Evolutionary conservation across 768 basidiomycete genomes (phyloP).

Genomic region (Boletus vinaceobasis): DNA sequence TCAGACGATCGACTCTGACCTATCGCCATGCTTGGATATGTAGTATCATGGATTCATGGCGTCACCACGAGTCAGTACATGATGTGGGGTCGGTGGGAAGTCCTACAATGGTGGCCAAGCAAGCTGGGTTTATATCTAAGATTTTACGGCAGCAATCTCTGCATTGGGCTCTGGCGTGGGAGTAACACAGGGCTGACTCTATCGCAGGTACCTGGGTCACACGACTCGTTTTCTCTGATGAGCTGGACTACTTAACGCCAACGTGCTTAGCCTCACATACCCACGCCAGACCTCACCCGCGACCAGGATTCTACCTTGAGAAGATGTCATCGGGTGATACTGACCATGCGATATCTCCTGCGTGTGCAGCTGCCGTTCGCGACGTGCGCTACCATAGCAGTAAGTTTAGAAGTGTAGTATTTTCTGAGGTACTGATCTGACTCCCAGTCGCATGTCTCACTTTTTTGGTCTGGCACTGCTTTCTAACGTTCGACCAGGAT

Average conservation of each 20-base stretch:
- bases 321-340: not conserved
- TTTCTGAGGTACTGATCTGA: not conserved
- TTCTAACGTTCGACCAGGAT: conserved; percentile 19
- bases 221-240: not conserved
- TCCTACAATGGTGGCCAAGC: not conserved
- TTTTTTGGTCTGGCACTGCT: conserved; percentile 10
- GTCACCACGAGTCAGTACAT: not conserved
- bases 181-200: not conserved
- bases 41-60: not conserved
- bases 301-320: not conserved
- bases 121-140: not conserved
- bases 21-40: not conserved
- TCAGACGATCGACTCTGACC: not conserved
- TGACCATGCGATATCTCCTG: not conserved
- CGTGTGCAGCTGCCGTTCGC: not conserved
- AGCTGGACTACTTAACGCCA: too few relatives aligned
- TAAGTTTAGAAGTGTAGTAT: not conserved
- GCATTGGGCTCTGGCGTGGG: not conserved
- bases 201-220: not conserved
- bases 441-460: conserved; percentile 11
- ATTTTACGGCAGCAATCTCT: not conserved
- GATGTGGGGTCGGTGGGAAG: not conserved
- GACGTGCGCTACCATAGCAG: conserved; percentile 13
- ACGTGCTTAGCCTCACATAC: not conserved
- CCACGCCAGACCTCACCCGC: not conserved